phyloP scores from a whole-genome alignment of 768 basidiomycete species.

The Pleurotus cornucopiae region DNA sequence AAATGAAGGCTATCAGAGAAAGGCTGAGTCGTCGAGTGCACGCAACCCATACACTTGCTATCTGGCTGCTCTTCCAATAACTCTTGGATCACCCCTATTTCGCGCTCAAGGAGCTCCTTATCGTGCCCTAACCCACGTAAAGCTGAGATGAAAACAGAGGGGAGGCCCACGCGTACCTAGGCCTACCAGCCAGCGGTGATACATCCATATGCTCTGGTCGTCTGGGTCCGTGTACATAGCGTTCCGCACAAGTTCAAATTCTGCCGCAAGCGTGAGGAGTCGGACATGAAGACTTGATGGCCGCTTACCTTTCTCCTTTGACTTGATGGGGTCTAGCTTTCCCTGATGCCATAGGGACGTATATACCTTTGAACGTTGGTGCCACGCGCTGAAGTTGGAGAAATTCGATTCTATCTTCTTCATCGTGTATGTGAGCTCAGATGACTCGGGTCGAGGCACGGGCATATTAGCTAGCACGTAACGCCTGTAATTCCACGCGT shows the following conservation, averaged over 20 bases:
- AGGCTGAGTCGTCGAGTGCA: neutral
- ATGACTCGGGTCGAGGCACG: conserved; percentile 42
- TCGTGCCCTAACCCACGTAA: conserved; percentile 45
- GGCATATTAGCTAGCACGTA: conserved; percentile 77
- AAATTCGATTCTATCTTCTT: conserved; percentile 92
- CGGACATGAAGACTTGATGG: neutral
- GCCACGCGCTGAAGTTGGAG: conserved; percentile 99
- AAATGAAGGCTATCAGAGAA: neutral
- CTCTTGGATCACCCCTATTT: conserved; percentile 78
- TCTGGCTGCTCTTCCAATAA: conserved; percentile 86
- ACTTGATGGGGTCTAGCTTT: conserved; percentile 44
- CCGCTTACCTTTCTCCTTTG: conserved; percentile 64
- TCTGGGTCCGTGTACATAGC: conserved; percentile 96
- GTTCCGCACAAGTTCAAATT: conserved; percentile 88
- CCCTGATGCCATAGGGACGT: conserved; percentile 60
- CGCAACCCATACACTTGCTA: conserved; percentile 70
- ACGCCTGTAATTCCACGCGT: conserved; percentile 92
- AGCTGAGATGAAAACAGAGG: conserved; percentile 3
- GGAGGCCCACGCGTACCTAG: conserved; percentile 42
- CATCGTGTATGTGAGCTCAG: conserved; percentile 84
- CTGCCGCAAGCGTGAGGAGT: conserved; percentile 34
- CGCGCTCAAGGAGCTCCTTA: conserved; percentile 55
- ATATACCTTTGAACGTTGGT: conserved; percentile 86
- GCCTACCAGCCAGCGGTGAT: conserved; percentile 96
- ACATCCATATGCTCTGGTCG: conserved; percentile 97